Evolutionary conservation across 139 green algal genomes (phyloP).

Genomic region (Coccomyxa sp.): DNA sequence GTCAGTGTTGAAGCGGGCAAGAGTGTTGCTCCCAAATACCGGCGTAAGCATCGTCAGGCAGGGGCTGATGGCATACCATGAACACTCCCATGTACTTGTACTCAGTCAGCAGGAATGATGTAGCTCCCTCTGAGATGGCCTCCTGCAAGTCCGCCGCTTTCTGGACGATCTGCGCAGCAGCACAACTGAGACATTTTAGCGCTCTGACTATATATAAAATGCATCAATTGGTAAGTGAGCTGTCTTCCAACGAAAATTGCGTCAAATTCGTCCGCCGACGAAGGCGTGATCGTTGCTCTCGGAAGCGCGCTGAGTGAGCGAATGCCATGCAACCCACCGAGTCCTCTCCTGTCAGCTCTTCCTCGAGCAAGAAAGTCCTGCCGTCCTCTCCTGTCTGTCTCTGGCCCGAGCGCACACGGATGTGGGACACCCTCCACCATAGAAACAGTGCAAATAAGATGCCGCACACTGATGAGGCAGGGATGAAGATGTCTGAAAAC

Average conservation of each 20-base stretch:
- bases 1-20: no score
- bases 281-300: background rate
- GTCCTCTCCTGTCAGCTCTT: slow-evolving; percentile 60
- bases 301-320: no score
- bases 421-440: slow-evolving; percentile 58
- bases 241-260: no score
- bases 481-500: slow-evolving; percentile 35
- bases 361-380: slow-evolving; percentile 79
- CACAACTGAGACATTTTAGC: background rate
- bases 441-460: slow-evolving; percentile 68
- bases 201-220: no score
- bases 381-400: slow-evolving; percentile 47
- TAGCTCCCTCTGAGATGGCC: slow-evolving; percentile 86
- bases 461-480: slow-evolving; percentile 34
- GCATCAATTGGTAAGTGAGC: no score
- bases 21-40: no score
- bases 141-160: slow-evolving; percentile 87
- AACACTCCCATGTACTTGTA: slow-evolving; percentile 92
- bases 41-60: no score
- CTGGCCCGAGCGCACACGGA: slow-evolving; percentile 45
- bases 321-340: slow-evolving; percentile 30
- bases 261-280: no score
- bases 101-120: slow-evolving; percentile 92
- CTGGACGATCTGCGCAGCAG: slow-evolving; percentile 65
- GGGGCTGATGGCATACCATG: no score